Base-by-base conservation (phyloP, 1,284 basidiomycete species). In the Rhodotorula sp. region DNA sequence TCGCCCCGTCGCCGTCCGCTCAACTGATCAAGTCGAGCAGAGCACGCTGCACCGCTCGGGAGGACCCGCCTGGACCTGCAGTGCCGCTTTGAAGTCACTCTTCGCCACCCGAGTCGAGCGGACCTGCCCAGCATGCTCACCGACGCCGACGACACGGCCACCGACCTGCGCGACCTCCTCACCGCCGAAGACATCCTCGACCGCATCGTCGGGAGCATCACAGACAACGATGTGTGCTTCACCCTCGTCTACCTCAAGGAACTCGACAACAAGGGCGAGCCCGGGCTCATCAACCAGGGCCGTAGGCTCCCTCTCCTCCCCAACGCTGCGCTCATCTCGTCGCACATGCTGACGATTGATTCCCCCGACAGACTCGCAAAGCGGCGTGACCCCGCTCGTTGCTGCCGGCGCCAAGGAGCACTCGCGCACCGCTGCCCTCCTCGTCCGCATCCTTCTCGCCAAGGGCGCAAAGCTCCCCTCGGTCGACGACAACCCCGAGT, bases 151-250 rank as follows among this genome's bases (percentile, higher is more conserved):
- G 60, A 66, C 23, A 34, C 48, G 23, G 16, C 44, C 16, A 44
- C 57, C 14, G 12, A 41, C 12, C n/a, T 56, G 7, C 34, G 44
- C 17, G 55, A 61, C 55, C 48, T 67, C 23, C 55, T 67, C 58
- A 61, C 66, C 4, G 19, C 49, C 23, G 65, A 67, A 23, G 70
- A 71, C 23, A 21, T 67, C 42, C 53, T 71, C 46, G 70, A 67
- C 54, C 62, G 70, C 23, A 41, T 71, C 41, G 65, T 71, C 5
- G 7, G 34, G 14, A 23, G 44, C 10, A 57, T 67, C 41, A 41
- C 10, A 4, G 58, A 56, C 4, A 58, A 44, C 5, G 61, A 67
- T 16, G 34, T 64, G 3, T 45, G 42, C 16, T 21, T 45, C 17
- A 44, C 54, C 19, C 5, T 64, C 12, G 52, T 57, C 53, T 67